Evolutionary conservation across 495 filamentous ascomycete genomes (phyloP).

Genomic region (Neurospora sp.): DNA sequence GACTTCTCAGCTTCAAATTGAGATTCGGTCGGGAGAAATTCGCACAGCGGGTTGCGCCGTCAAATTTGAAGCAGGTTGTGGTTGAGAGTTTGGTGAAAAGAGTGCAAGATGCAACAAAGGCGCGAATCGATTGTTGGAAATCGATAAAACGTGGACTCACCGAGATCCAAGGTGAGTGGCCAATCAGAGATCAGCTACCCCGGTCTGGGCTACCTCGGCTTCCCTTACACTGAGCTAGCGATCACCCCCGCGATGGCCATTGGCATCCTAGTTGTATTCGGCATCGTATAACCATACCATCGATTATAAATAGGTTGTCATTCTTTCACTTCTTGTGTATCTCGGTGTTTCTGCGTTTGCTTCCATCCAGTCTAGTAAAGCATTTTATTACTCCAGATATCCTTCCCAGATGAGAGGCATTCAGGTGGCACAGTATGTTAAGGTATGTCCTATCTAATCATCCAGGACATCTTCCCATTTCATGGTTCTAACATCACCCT

Average conservation of each 20-base stretch:
- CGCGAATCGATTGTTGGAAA: background rate
- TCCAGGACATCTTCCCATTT: background rate
- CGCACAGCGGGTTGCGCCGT: background rate
- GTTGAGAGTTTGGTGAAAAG: background rate
- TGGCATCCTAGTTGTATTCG: background rate
- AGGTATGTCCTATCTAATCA: constrained; percentile 29
- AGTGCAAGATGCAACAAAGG: background rate
- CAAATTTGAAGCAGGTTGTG: background rate
- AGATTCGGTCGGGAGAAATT: background rate
- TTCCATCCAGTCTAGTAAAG: background rate
- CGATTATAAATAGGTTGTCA: background rate
- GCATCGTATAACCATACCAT: background rate
- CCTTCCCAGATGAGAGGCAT: constrained; percentile 62
- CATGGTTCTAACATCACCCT: constrained; percentile 1
- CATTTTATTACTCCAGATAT: background rate
- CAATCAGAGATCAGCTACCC: constrained; percentile 10
- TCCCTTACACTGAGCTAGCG: background rate
- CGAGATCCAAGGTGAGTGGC: constrained; percentile 14
- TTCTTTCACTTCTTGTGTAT: background rate
- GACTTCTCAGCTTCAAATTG: background rate
- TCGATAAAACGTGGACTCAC: constrained; percentile 9
- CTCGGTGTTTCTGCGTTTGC: background rate
- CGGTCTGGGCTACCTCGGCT: constrained; percentile 17
- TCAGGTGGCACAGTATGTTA: constrained; percentile 73
- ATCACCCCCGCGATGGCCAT: background rate